Base-by-base conservation (phyloP, 495 filamentous ascomycete genomes). In the Aspergillus olivimuriae region DNA sequence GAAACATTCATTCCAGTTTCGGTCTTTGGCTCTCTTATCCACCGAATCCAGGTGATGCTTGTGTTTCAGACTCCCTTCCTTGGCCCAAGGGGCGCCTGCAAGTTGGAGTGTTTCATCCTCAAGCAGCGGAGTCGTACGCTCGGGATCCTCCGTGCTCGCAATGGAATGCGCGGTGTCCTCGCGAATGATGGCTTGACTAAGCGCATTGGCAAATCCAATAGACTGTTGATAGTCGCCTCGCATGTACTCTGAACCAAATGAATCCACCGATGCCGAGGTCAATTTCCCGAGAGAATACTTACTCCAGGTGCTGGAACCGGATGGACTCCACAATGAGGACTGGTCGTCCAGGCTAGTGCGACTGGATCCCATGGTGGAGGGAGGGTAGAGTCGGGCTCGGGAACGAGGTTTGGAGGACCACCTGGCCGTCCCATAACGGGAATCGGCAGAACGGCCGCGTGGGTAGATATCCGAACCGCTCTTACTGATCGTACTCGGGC, bases 151-250 rank as follows among this genome's bases (percentile, higher is more conserved):
- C 50, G 67, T 59, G 55, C 72, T 68, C 39, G 62, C 59, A 34
- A 70, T 69, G 0, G 74, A 77, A 33, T 75, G 66, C 5, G 80
- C 73, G 33, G 77, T 74, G 52, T 97, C 92, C 56, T 96, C 94
- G 16, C 94, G 83, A 47, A 95, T 95, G 53, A 97, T 98, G 14
- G 92, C 92, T 57, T 94, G 94, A 50, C 87, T 94, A 2, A 99
- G 76, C 12, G 92, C 92, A 65, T 95, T 97, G 30, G 94, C 92
- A 58, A 99, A 99, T 0, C 92, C 92, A 55, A 99, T 95, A 1
- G 89, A 94, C 56, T 94, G 89, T 54, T 95, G 88, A 55, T 90
- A 96, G 53, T 94, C 92, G 18, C 81, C 82, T 20, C 81, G 81
- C 2, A 81, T 82, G 62, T 81, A 87, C n/a, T 78, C 74, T 1